These are phyloP conservation scores for Phytophthora syringae DNA, from an alignment of 352 stramenopile genomes.

Conservation along the genomic window DNA sequence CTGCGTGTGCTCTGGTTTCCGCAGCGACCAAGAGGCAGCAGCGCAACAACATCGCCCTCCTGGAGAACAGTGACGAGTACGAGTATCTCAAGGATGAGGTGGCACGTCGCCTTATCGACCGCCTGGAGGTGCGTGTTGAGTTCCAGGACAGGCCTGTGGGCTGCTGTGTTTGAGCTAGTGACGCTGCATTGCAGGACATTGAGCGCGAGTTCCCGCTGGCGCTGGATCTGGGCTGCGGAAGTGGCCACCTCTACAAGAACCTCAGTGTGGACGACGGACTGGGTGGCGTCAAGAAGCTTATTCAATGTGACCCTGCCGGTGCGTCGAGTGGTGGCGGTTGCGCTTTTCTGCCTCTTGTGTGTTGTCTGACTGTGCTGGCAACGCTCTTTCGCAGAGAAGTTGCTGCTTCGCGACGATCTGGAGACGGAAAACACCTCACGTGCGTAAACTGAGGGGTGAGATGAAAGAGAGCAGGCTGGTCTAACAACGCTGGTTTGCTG, in stretches of 20 bases:
- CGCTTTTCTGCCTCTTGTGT: too few species aligned
- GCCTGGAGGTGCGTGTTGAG: conserved; percentile 57
- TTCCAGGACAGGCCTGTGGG: not conserved
- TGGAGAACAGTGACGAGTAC: conserved; percentile 72
- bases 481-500: conserved; percentile 4
- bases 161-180: not conserved
- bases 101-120: conserved; percentile 80
- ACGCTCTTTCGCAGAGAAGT: conserved; percentile 48
- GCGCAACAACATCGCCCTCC: conserved; percentile 74
- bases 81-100: conserved; percentile 91
- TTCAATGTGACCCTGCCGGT: conserved; percentile 83
- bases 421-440: conserved; percentile 32
- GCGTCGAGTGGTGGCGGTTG: not conserved
- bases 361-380: not conserved
- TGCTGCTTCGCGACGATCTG: conserved; percentile 70
- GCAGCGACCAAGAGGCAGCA: conserved; percentile 78
- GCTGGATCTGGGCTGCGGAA: conserved; percentile 81
- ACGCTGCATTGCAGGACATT: conserved; percentile 59
- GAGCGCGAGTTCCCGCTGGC: conserved; percentile 83
- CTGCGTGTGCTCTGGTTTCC: too few species aligned
- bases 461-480: not conserved
- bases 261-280: conserved; percentile 74
- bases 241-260: conserved; percentile 86
- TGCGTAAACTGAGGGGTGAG: conserved; percentile 10
- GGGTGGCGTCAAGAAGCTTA: conserved; percentile 74